Evolutionary conservation across 148 eudicot species (phyloP).

Genomic region (Camellia granthamiana): DNA sequence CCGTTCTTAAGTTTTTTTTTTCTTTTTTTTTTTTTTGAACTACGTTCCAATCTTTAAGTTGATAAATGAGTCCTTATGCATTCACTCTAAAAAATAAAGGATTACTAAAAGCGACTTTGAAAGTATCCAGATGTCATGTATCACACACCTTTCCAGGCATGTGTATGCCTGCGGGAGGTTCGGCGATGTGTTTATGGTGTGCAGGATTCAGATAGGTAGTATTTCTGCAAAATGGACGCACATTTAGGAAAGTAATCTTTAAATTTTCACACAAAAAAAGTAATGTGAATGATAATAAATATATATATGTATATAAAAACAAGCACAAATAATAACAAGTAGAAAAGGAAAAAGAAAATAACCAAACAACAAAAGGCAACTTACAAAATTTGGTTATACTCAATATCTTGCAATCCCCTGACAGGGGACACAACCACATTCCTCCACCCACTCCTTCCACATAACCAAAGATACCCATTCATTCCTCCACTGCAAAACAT

Average conservation of each 20-base stretch:
- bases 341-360: conserved; percentile 6
- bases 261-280: not conserved
- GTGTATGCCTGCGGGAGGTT: conserved; percentile 65
- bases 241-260: not conserved
- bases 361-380: conserved; percentile 23
- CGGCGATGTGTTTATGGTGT: conserved; percentile 63
- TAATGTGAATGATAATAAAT: not conserved
- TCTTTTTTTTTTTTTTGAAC: too few species aligned
- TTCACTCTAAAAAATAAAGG: not conserved
- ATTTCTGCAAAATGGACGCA: conserved; percentile 56
- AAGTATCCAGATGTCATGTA: conserved; percentile 2
- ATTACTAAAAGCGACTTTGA: conserved; percentile 4
- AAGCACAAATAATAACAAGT: not conserved
- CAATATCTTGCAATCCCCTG: conserved; percentile 57
- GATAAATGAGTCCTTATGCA: not conserved
- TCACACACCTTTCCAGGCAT: conserved; percentile 73
- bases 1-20: too few species aligned
- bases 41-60: not conserved
- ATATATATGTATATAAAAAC: not conserved
- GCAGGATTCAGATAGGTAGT: conserved; percentile 69
- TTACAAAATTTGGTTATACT: conserved; percentile 66
- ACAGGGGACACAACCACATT: conserved; percentile 59
- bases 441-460: conserved; percentile 69
- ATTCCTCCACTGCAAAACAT: conserved; percentile 65
- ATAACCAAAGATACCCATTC: conserved; percentile 89